These are phyloP conservation scores for Hanseniaspora lachancei DNA, from an alignment of 805 yeast genomes.

Conservation along the genomic window DNA sequence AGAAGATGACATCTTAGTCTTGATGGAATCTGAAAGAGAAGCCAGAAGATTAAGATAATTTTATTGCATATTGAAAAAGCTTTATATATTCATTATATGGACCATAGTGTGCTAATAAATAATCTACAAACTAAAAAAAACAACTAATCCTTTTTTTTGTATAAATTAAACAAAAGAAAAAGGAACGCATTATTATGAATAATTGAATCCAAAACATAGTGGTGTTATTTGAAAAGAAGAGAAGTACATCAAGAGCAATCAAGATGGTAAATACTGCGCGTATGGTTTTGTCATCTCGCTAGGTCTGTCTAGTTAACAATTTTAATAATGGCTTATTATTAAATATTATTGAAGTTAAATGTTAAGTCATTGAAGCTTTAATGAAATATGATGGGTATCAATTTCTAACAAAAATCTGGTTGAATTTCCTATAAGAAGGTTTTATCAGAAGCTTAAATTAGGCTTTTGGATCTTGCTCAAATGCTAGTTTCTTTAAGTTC, in stretches of 20 bases:
- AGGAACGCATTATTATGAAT: neutral
- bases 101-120: neutral
- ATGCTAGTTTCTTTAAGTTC: neutral
- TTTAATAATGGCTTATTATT: neutral
- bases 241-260: neutral
- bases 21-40: slow-evolving; percentile 99
- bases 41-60: slow-evolving; percentile 83
- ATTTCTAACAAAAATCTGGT: neutral
- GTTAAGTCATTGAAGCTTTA: neutral
- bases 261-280: slow-evolving; percentile 13
- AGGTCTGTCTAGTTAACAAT: slow-evolving; percentile 11
- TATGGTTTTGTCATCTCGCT: slow-evolving; percentile 13
- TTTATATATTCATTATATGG: slow-evolving; percentile 1
- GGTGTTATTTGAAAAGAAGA: neutral
- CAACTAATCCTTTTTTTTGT: neutral
- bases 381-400: neutral
- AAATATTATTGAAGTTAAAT: neutral
- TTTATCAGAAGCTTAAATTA: too few relatives aligned
- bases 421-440: too few relatives aligned
- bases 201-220: neutral
- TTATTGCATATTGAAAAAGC: neutral
- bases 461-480: neutral
- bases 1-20: slow-evolving; percentile 94
- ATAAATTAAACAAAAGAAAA: neutral
- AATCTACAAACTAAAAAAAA: neutral